Evolutionary conservation across 768 basidiomycete species (phyloP).

Genomic region (Boletus speciosus): DNA sequence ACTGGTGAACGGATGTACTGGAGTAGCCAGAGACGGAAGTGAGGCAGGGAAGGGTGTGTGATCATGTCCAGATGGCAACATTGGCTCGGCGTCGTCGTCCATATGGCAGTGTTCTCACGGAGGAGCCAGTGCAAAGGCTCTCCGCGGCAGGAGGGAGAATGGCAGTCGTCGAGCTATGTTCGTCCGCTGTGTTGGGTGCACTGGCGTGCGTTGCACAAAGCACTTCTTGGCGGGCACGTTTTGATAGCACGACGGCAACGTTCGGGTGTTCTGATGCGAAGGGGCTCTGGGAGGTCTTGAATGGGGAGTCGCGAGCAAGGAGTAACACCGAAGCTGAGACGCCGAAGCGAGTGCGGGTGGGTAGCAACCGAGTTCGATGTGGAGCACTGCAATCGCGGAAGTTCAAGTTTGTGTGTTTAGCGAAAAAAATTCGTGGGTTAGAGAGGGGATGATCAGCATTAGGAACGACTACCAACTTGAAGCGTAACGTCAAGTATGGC

Average conservation of each 20-base stretch:
- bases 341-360: constrained; percentile 15
- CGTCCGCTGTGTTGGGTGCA: background rate
- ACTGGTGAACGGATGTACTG: background rate
- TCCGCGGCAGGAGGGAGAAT: constrained; percentile 10
- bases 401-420: background rate
- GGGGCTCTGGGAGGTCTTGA: constrained; percentile 2
- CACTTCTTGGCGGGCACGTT: constrained; percentile 16
- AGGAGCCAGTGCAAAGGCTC: background rate
- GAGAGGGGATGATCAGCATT: too few relatives aligned
- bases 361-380: constrained; percentile 18
- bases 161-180: constrained; percentile 5
- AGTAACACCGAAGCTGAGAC: constrained; percentile 10
- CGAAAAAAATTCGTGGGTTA: background rate
- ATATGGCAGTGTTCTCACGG: constrained; percentile 13
- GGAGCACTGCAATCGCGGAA: constrained; percentile 9
- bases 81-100: background rate
- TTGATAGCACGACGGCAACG: constrained; percentile 11
- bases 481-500: too few relatives aligned
- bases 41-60: constrained; percentile 4
- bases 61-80: background rate
- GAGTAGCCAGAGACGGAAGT: background rate
- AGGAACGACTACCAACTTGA: too few relatives aligned
- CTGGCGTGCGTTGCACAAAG: constrained; percentile 1
- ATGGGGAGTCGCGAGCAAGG: constrained; percentile 2
- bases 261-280: constrained; percentile 6